Conservation (phyloP, 1,284 basidiomycete species). For the Heterobasidion annosum region DNA sequence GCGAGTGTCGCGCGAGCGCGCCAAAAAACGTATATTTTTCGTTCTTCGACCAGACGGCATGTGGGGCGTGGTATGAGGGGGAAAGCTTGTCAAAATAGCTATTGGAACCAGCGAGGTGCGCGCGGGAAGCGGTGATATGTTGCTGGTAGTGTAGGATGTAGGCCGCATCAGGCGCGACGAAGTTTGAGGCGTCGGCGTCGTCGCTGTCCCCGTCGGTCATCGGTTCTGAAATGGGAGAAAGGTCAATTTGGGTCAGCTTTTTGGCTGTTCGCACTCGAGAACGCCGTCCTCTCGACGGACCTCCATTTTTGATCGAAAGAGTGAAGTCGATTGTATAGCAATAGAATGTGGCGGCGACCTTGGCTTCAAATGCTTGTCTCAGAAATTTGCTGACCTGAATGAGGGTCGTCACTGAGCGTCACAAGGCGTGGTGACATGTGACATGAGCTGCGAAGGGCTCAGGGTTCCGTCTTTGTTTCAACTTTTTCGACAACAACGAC, state of each 20-base stretch:
- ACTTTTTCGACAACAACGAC: background rate
- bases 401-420: no score
- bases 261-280: no score
- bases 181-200: background rate
- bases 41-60: slow-evolving; percentile 42
- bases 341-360: no score
- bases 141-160: background rate
- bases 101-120: background rate
- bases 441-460: no score
- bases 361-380: no score
- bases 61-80: background rate
- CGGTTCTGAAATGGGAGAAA: background rate
- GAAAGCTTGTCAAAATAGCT: background rate
- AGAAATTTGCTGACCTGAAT: no score
- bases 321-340: no score
- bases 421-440: no score
- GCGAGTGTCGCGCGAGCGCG: slow-evolving; percentile 51
- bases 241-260: no score
- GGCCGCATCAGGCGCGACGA: background rate
- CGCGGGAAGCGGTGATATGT: background rate
- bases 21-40: slow-evolving; percentile 72
- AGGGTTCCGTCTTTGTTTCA: background rate
- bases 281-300: no score
- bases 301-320: no score
- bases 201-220: background rate